Conservation (phyloP, 495 filamentous ascomycete species). For the Venustampulla echinocandica region DNA sequence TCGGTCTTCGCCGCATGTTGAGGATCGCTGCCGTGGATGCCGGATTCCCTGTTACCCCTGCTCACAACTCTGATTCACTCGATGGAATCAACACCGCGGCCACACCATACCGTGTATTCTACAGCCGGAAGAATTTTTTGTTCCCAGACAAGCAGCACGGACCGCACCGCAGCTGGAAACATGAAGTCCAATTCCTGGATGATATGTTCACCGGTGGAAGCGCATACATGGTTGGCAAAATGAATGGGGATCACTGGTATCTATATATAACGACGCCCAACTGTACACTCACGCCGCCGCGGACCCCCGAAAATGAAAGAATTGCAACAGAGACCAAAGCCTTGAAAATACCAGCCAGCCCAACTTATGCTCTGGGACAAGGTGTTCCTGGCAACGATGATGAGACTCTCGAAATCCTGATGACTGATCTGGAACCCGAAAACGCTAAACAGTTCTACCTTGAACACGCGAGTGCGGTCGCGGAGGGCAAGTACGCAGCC, state of each 20-base stretch:
- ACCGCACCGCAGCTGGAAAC: constrained; percentile 93
- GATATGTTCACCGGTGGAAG: constrained; percentile 84
- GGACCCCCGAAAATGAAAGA: constrained; percentile 51
- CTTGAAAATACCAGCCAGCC: constrained; percentile 42
- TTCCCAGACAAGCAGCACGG: constrained; percentile 92
- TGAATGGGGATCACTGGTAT: constrained; percentile 99
- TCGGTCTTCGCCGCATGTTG: constrained; percentile 79
- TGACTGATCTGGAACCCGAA: constrained; percentile 92
- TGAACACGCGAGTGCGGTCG: constrained; percentile 82
- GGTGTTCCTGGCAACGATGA: constrained; percentile 42
- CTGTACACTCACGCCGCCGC: constrained; percentile 72
- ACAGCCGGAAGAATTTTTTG: constrained; percentile 96
- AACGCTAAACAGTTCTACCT: constrained; percentile 97
- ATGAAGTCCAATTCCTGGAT: constrained; percentile 89
- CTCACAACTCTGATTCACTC: constrained; percentile 6
- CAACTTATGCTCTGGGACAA: constrained; percentile 11
- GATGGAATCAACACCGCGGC: constrained; percentile 56
- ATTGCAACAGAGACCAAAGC: constrained; percentile 59
- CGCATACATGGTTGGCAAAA: constrained; percentile 99
- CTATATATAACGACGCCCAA: constrained; percentile 88
- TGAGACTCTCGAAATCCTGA: constrained; percentile 94
- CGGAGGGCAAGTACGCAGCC: constrained; percentile 64
- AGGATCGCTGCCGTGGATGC: constrained; percentile 82
- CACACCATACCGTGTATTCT: constrained; percentile 92
- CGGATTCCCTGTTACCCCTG: constrained; percentile 62